phyloP scores from a whole-genome alignment of 2,329 filamentous ascomycete species.

The Magnaporthiopsis poae region DNA sequence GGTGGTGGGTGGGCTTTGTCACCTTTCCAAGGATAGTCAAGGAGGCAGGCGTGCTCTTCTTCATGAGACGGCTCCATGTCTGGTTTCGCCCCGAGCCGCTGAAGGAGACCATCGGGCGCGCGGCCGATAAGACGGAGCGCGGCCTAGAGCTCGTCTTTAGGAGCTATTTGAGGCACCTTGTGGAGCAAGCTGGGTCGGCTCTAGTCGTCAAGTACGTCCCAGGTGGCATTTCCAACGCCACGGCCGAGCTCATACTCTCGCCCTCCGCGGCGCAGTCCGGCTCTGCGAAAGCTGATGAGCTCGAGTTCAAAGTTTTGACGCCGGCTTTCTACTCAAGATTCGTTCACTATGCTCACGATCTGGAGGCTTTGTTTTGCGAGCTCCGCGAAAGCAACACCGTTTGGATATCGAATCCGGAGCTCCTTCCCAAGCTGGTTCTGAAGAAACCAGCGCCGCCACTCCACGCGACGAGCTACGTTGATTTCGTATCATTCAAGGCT shows the following conservation, averaged over 20 bases:
- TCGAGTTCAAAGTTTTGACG: slow-evolving; percentile 51
- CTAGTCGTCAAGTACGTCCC: slow-evolving; percentile 45
- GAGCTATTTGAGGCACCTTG: slow-evolving; percentile 37
- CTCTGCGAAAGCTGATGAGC: slow-evolving; percentile 21
- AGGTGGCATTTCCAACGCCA: slow-evolving; percentile 32
- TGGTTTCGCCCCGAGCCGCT: slow-evolving; percentile 57
- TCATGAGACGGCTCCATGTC: slow-evolving; percentile 47
- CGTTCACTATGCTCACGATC: slow-evolving; percentile 50
- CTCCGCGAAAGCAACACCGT: slow-evolving; percentile 49
- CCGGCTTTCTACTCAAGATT: slow-evolving; percentile 60
- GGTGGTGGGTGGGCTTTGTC: slow-evolving; percentile 59
- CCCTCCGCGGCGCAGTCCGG: slow-evolving; percentile 15
- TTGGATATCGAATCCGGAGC: slow-evolving; percentile 43
- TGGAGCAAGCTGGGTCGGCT: slow-evolving; percentile 33
- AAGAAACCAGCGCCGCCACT: slow-evolving; percentile 28
- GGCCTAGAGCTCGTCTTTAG: slow-evolving; percentile 38
- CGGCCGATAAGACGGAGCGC: slow-evolving; percentile 39
- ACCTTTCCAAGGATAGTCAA: slow-evolving; percentile 57
- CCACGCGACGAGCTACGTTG: slow-evolving; percentile 23
- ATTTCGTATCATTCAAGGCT: slow-evolving; percentile 34
- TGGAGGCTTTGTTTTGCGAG: slow-evolving; percentile 53
- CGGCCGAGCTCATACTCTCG: slow-evolving; percentile 30
- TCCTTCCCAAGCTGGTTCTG: slow-evolving; percentile 37
- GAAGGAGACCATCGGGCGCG: slow-evolving; percentile 42
- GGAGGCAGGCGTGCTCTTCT: slow-evolving; percentile 50